These are phyloP conservation scores for Phytophthora brassicae DNA, from an alignment of 352 stramenopile genomes.

Conservation along the genomic window DNA sequence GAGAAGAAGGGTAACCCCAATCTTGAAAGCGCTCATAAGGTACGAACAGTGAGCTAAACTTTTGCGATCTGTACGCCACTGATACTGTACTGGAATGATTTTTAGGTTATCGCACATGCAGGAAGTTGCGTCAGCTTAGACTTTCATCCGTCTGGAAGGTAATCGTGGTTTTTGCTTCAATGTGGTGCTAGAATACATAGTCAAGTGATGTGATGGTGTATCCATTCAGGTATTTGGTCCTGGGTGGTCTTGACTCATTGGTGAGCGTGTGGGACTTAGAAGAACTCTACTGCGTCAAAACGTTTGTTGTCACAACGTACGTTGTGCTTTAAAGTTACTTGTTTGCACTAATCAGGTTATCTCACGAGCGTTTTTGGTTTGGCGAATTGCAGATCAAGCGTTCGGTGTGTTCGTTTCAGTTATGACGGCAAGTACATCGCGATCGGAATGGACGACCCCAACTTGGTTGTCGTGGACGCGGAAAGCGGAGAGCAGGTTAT, in stretches of 20 bases:
- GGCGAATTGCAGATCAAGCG: slow-evolving; percentile 56
- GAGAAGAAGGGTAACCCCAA: slow-evolving; percentile 84
- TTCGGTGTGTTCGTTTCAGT: slow-evolving; percentile 78
- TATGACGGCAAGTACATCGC: slow-evolving; percentile 74
- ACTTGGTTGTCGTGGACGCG: slow-evolving; percentile 62
- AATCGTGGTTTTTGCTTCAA: slow-evolving; percentile 1
- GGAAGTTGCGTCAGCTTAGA: slow-evolving; percentile 83
- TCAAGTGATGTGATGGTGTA: neutral
- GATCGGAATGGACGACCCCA: slow-evolving; percentile 78
- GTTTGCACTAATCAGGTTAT: neutral
- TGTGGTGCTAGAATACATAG: neutral
- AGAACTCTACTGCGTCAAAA: slow-evolving; percentile 85
- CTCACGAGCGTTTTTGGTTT: slow-evolving; percentile 8
- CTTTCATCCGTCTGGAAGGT: slow-evolving; percentile 77
- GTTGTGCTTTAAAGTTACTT: slow-evolving; percentile 10
- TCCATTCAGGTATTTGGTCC: slow-evolving; percentile 55
- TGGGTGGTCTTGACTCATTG: slow-evolving; percentile 84
- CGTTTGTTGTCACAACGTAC: slow-evolving; percentile 80
- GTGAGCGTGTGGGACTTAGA: slow-evolving; percentile 86
- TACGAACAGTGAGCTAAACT: slow-evolving; percentile 3
- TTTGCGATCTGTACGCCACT: neutral
- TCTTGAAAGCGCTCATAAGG: slow-evolving; percentile 84
- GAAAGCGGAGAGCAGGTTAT: slow-evolving; percentile 60
- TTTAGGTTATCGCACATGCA: slow-evolving; percentile 70
- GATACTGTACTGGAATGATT: neutral